These are phyloP conservation scores for Knufia fluminis DNA, from an alignment of 2,329 filamentous ascomycete genomes.

Conservation along the genomic window DNA sequence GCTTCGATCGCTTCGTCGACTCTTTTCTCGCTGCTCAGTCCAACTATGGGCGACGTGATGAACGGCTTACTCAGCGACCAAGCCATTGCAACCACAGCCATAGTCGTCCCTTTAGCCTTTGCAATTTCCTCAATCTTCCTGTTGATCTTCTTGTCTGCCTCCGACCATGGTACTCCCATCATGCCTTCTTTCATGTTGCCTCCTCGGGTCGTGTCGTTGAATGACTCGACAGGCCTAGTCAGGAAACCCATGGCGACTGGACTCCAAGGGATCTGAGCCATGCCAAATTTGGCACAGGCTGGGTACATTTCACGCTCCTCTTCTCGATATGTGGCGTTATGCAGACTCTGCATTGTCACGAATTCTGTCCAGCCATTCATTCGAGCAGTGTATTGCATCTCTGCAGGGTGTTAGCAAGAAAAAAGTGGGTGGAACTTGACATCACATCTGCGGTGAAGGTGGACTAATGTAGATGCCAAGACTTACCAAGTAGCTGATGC, in stretches of 20 bases:
- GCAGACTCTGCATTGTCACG: constrained; percentile 50
- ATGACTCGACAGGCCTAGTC: constrained; percentile 21
- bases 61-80: constrained; percentile 27
- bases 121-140: constrained; percentile 37
- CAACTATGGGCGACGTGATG: constrained; percentile 26
- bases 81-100: constrained; percentile 27
- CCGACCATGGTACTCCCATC: constrained; percentile 18
- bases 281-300: constrained; percentile 40
- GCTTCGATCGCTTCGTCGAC: constrained; percentile 47
- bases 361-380: constrained; percentile 53
- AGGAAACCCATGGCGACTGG: constrained; percentile 25
- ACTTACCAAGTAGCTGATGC: constrained; percentile 21
- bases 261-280: constrained; percentile 36
- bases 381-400: constrained; percentile 34
- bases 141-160: constrained; percentile 34
- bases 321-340: constrained; percentile 50
- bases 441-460: no score
- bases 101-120: constrained; percentile 29
- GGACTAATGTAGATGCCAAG: no score
- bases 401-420: no score
- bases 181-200: constrained; percentile 13
- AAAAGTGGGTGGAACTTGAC: no score
- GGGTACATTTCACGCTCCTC: constrained; percentile 47
- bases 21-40: constrained; percentile 43
- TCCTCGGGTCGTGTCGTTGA: constrained; percentile 19